These are phyloP conservation scores for Aspergillus leporis DNA, from an alignment of 495 filamentous ascomycete species.

Conservation along the genomic window DNA sequence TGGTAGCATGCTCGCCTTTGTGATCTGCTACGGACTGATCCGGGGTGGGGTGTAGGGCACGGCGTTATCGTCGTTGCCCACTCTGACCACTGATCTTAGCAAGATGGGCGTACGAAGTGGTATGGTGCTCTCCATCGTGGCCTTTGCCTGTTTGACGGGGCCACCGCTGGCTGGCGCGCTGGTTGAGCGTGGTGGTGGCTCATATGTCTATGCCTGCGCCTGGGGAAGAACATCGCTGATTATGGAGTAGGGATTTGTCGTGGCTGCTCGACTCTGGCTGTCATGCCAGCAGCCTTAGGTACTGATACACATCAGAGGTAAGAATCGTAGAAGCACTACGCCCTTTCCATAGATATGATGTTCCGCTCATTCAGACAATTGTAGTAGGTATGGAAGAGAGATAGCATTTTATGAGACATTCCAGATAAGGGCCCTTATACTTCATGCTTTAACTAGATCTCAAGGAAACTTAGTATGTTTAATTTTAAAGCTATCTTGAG, in stretches of 20 bases:
- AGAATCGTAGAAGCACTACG: too few relatives aligned
- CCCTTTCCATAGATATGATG: too few relatives aligned
- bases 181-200: neutral
- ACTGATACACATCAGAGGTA: too few relatives aligned
- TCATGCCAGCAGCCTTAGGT: neutral
- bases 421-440: too few relatives aligned
- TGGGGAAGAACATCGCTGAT: slow-evolving; percentile 1
- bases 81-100: slow-evolving; percentile 1
- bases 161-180: neutral
- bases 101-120: neutral
- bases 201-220: neutral
- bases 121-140: neutral
- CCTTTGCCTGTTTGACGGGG: neutral
- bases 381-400: too few relatives aligned
- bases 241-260: slow-evolving; percentile 1
- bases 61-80: slow-evolving; percentile 1
- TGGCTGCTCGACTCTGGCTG: neutral
- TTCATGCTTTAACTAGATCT: too few relatives aligned
- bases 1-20: slow-evolving; percentile 3
- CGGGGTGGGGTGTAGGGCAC: neutral
- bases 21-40: slow-evolving; percentile 5
- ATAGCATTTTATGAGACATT: too few relatives aligned
- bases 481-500: too few relatives aligned
- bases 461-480: too few relatives aligned
- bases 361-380: too few relatives aligned